Percentiles rank a stretch among this genome's conserved stretches.
These are phyloP conservation scores for Gracilaria gracilis DNA, from an alignment of 23 red algal species.

Conservation along the genomic window DNA sequence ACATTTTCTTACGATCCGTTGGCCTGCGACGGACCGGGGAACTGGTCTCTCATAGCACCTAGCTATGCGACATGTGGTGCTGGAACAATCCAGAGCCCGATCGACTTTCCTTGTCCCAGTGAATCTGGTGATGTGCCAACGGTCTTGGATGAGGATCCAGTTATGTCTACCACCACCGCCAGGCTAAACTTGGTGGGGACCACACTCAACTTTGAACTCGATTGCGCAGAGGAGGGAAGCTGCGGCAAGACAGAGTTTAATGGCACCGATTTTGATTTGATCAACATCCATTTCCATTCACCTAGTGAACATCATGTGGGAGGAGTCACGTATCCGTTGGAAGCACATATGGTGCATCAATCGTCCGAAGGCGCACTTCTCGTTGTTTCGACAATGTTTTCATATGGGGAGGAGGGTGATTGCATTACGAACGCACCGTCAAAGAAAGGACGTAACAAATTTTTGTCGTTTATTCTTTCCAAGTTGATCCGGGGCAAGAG, in stretches of 20 bases:
- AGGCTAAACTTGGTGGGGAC: not conserved
- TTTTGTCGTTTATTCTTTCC: not conserved
- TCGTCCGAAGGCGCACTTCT: slow-evolving; percentile 21
- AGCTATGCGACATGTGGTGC: not conserved
- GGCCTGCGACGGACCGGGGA: not conserved
- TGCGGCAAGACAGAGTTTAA: slow-evolving; percentile 5
- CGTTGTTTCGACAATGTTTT: slow-evolving; percentile 30
- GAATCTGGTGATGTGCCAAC: not conserved
- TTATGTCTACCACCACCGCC: not conserved
- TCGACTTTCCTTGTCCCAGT: slow-evolving; percentile 23
- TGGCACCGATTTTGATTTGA: slow-evolving; percentile 11
- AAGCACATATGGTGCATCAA: slow-evolving; percentile 63
- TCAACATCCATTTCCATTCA: slow-evolving; percentile 63
- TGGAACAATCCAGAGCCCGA: slow-evolving; percentile 32
- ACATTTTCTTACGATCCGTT: slow-evolving; percentile 6
- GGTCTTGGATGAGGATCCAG: not conserved
- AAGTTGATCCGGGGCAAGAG: not conserved
- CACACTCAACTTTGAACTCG: slow-evolving; percentile 13
- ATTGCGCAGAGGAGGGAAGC: slow-evolving; percentile 3
- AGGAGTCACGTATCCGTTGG: slow-evolving; percentile 45
- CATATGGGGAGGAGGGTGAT: not conserved
- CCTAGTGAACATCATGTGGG: slow-evolving; percentile 32
- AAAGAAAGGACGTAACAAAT: not conserved
- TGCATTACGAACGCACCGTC: not conserved
- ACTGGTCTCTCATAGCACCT: not conserved